Base-by-base conservation (phyloP, 495 filamentous ascomycete species). In the Lophiotrema nucula region DNA sequence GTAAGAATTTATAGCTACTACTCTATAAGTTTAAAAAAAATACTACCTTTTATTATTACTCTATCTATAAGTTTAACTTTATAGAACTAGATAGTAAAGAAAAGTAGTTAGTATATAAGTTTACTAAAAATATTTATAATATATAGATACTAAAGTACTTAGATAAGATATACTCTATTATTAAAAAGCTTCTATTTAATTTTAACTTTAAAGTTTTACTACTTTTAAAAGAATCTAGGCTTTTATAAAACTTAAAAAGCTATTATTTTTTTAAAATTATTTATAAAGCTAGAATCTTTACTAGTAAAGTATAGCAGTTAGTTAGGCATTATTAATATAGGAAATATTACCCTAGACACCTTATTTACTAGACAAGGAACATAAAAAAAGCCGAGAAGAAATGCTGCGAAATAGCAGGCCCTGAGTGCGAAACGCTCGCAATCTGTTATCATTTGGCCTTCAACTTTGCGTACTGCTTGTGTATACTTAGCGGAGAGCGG, bases 1-100 rank as follows among this genome's bases (percentile, higher is more conserved):
- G n/a, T 43, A 43, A 13, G 11, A 21, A 74, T 77, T 11, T 56
- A 48, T 3, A 43, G 53, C 16, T 33, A 56, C 21, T 56, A 56
- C 18, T 5, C 53, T 35, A 18, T 56, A 2, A 56, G 47, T 35
- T 47, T 6, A 33, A 43, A 24, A 10, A 27, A 10, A 23, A 47
- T 3, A 48, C 26, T 33, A 47, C 37, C 4, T 67, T 71, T 53
- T 53, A 53, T 19, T 25, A 25, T 6, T 25, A 53, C 19, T 22
- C 22, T 23, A 53, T 53, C 23, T 5, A n/a, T 15, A 26, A 39
- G 24, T 53, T 53, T 43, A 25, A 26, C 28, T 22, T 53, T 25
- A 42, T 25, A 35, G 31, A 41, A 25, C 12, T 42, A 25, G 19
- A 41, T 19, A n/a, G 35, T 2, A 28, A 41, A 24, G 31, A 57